A percentile compares a stretch with the other conserved stretches of the same genome.
These are phyloP conservation scores for Gracilariopsis chorda DNA, from an alignment of 23 red algal species.

Conservation along the genomic window DNA sequence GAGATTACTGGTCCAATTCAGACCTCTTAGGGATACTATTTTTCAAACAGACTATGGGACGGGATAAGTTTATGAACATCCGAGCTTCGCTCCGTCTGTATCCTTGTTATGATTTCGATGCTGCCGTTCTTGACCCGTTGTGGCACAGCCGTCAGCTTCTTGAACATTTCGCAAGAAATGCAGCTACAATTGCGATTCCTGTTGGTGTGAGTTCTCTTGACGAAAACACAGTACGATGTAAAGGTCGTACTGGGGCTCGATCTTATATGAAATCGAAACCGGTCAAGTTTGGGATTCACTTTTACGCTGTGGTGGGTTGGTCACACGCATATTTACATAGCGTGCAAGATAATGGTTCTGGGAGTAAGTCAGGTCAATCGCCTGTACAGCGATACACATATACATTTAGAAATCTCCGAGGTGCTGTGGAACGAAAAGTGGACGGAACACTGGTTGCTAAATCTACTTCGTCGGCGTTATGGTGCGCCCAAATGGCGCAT, in stretches of 20 bases:
- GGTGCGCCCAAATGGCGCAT: neutral
- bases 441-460: neutral
- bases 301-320: neutral
- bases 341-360: neutral
- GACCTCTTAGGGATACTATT: neutral
- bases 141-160: neutral
- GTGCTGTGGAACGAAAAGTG: neutral
- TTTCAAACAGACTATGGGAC: neutral
- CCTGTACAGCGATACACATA: neutral
- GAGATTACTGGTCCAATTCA: neutral
- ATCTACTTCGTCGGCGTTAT: neutral
- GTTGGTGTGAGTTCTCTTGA: neutral
- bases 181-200: neutral
- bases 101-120: neutral
- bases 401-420: neutral
- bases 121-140: neutral
- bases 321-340: neutral
- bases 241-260: neutral
- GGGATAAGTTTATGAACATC: neutral
- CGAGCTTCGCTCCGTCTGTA: neutral
- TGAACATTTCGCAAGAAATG: neutral
- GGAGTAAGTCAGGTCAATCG: neutral
- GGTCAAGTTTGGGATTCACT: neutral
- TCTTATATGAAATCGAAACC: neutral
- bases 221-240: neutral